These are phyloP conservation scores for Dactylellina sp. DNA, from an alignment of 2,329 filamentous ascomycete species.

Conservation along the genomic window DNA sequence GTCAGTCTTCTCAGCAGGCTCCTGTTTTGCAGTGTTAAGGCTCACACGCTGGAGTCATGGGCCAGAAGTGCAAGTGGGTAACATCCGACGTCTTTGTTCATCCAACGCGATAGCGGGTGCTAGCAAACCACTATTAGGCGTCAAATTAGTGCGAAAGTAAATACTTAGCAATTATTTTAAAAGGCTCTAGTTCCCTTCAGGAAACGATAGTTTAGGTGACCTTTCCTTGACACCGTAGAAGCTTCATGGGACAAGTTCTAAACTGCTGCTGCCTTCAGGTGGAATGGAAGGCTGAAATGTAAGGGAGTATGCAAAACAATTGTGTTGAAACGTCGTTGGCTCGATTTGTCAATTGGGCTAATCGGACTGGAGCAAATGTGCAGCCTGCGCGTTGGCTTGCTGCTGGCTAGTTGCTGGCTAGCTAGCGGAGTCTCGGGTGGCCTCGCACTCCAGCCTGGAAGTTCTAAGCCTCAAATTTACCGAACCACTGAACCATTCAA, in stretches of 20 bases:
- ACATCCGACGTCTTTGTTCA: constrained; percentile 16
- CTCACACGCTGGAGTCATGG: constrained; percentile 44
- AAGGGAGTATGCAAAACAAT: constrained; percentile 13
- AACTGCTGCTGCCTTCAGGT: constrained; percentile 24
- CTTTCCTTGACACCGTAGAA: too few species aligned
- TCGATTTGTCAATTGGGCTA: constrained; percentile 33
- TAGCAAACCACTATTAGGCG: constrained; percentile 8
- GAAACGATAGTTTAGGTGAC: constrained; percentile 5
- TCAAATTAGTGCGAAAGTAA: too few species aligned
- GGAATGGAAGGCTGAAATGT: constrained; percentile 28
- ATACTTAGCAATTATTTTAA: not conserved
- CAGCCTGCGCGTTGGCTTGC: too few species aligned
- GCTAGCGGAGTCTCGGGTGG: too few species aligned
- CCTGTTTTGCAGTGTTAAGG: constrained; percentile 25
- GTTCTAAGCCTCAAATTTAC: constrained; percentile 1
- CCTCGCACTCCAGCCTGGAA: not conserved
- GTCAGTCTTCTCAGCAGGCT: constrained; percentile 42
- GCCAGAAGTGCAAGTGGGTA: constrained; percentile 45
- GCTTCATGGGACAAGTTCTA: not conserved
- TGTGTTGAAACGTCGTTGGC: constrained; percentile 41
- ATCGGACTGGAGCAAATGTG: too few species aligned
- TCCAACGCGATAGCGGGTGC: constrained; percentile 24
- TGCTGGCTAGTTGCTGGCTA: too few species aligned
- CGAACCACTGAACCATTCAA: too few species aligned
- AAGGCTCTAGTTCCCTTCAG: not conserved